Percentiles rank a stretch among this genome's conserved stretches.
Evolutionary conservation across 2,329 filamentous ascomycete species (phyloP).

Genomic region (Allantophomopsis cytisporea): DNA sequence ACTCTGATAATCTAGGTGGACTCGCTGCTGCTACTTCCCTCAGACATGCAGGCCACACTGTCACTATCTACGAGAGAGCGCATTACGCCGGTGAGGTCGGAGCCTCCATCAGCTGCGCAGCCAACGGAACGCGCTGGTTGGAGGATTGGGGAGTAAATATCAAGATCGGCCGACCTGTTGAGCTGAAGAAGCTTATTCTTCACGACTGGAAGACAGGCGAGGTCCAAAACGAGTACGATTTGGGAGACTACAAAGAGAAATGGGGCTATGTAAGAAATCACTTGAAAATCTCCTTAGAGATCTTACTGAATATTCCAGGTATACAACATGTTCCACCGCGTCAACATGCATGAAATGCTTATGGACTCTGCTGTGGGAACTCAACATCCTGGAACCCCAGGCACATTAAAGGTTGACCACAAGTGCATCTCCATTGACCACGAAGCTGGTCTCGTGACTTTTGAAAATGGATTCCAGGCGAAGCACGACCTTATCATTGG

Average conservation of each 20-base stretch:
- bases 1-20: slow-evolving; percentile 15
- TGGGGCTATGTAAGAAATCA: slow-evolving; percentile 38
- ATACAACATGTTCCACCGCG: too few relatives aligned
- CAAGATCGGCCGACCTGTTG: slow-evolving; percentile 47
- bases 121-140: slow-evolving; percentile 57
- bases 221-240: slow-evolving; percentile 46
- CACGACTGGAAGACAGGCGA: slow-evolving; percentile 59
- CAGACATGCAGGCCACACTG: slow-evolving; percentile 35
- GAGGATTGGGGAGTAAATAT: slow-evolving; percentile 56
- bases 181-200: slow-evolving; percentile 53
- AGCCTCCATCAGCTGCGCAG: slow-evolving; percentile 52
- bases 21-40: slow-evolving; percentile 34
- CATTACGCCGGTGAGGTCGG: slow-evolving; percentile 58
- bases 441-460: too few relatives aligned
- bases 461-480: too few relatives aligned
- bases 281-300: too few relatives aligned
- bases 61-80: slow-evolving; percentile 51
- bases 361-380: too few relatives aligned
- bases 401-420: too few relatives aligned
- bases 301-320: too few relatives aligned
- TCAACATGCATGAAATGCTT: too few relatives aligned
- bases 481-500: too few relatives aligned
- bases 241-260: slow-evolving; percentile 49
- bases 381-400: too few relatives aligned
- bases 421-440: too few relatives aligned